Base-by-base conservation (phyloP, 176 grass and related monocot species). In the Canna indica region DNA sequence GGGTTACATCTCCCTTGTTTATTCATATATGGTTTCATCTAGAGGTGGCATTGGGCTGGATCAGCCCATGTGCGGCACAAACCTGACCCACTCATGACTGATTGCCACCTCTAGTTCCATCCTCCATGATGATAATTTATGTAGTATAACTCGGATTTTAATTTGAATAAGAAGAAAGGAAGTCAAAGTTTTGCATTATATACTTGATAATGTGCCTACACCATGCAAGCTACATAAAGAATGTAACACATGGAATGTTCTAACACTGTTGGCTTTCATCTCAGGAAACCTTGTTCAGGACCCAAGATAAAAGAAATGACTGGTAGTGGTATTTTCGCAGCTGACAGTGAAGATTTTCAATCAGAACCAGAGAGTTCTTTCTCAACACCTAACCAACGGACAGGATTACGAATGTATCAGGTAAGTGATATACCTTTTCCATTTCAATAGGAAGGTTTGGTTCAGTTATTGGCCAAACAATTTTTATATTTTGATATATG, bases 301-400 rank as follows among this genome's bases (percentile, higher is more conserved):
- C 85, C 91, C 26, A 95, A 95, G 73, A 88, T 87, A 85, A 95
- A 95, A 77, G 91, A 96, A 83, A 96, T 96, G 88, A 86, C 88
- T 76, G 91, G 91, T 27, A 91, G 91, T 59, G 91, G 91, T 22
- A 96, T 96, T 76, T 96, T 96, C 77, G 76, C 81, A 66, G 78
- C 80, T 72, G 85, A 61, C 41, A 78, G 81, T 3, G 85, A 85
- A 74, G 81, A 66, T 56, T 87, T 81, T 72, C 81, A 69, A 67
- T 76, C 85, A 29, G 91, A 88, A 68, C 64, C 69, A 17, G 75
- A 56, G 26, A 74, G 76, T 79, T 85, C 67, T 57, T 82, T 69
- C 27, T 80, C 66, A 41, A 88, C 81, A 10, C 85, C 91, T 26
- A 65, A 31, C 26, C 27, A 61, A 58, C 70, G 73, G 80, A 78